These are phyloP conservation scores for Asterella californica DNA, from an alignment of 225 moss, liverwort and hornwort species.

Conservation along the genomic window DNA sequence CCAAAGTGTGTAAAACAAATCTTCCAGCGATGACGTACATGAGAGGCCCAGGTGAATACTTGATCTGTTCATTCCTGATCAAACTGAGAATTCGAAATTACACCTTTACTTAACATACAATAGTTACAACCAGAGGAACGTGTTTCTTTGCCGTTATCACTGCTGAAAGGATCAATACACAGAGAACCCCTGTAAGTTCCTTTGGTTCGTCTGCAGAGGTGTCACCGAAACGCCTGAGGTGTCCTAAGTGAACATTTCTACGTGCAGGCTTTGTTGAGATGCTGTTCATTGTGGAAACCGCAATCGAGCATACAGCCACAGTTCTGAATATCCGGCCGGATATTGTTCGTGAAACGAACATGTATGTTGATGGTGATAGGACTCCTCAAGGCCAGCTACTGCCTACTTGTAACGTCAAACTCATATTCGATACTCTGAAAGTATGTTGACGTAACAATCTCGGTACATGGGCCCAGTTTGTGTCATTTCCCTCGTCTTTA, in stretches of 20 bases:
- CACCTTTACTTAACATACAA: too few species aligned
- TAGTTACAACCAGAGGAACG: background rate
- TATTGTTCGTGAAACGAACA: constrained; percentile 61
- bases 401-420: constrained; percentile 56
- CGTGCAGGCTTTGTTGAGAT: constrained; percentile 69
- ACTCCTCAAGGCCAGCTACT: constrained; percentile 55
- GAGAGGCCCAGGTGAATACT: constrained; percentile 66
- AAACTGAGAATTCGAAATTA: background rate
- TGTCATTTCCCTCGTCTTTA: background rate
- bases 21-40: constrained; percentile 86
- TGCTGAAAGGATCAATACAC: background rate
- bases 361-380: constrained; percentile 71
- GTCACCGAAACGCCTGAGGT: background rate
- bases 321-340: constrained; percentile 54
- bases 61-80: background rate
- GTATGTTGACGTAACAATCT: constrained; percentile 28
- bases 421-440: constrained; percentile 57
- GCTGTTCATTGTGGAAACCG: constrained; percentile 91
- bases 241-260: background rate
- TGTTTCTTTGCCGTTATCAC: background rate
- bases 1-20: constrained; percentile 72
- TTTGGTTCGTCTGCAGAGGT: background rate
- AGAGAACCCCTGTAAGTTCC: background rate
- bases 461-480: background rate
- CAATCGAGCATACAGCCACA: constrained; percentile 73